Evolutionary conservation across 148 eudicot species (phyloP).

Genomic region (Linanthus parryae): DNA sequence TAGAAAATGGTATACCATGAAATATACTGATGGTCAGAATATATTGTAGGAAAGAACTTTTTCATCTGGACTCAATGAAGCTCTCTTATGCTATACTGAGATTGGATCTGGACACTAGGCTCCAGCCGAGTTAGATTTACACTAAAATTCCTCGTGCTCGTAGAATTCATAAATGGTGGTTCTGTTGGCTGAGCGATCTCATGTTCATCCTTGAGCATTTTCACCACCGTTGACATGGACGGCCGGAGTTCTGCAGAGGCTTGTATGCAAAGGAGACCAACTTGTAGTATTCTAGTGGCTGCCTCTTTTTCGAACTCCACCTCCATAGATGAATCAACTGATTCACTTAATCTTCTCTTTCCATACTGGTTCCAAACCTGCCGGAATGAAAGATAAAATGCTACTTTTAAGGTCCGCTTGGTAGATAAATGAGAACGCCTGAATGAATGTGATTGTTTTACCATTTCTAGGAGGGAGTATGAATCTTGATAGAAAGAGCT

Average conservation of each 20-base stretch:
- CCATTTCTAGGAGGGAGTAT: slow-evolving; percentile 36
- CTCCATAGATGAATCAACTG: slow-evolving; percentile 24
- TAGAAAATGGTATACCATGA: no score
- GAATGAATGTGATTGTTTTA: slow-evolving; percentile 13
- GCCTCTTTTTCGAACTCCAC: slow-evolving; percentile 24
- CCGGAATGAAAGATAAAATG: not conserved
- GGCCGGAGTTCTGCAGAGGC: slow-evolving; percentile 42
- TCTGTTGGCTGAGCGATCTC: slow-evolving; percentile 31
- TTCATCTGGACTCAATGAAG: slow-evolving; percentile 22
- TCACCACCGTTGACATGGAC: slow-evolving; percentile 36
- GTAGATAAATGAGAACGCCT: not conserved
- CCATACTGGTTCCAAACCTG: slow-evolving; percentile 34
- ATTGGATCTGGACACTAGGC: slow-evolving; percentile 13
- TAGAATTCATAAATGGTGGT: slow-evolving; percentile 37
- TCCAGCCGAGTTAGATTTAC: slow-evolving; percentile 8
- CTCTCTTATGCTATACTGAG: slow-evolving; percentile 21
- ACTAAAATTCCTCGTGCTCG: slow-evolving; percentile 12
- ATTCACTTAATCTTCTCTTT: slow-evolving; percentile 21
- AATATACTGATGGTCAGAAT: no score
- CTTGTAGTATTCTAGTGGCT: slow-evolving; percentile 26
- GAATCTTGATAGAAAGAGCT: slow-evolving; percentile 19
- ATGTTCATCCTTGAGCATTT: slow-evolving; percentile 19
- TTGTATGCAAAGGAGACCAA: slow-evolving; percentile 43
- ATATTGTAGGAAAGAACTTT: not conserved
- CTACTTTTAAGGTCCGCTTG: not conserved